Evolutionary conservation across 2,329 filamentous ascomycete species (phyloP).

Genomic region (Aspergillus amoenus): DNA sequence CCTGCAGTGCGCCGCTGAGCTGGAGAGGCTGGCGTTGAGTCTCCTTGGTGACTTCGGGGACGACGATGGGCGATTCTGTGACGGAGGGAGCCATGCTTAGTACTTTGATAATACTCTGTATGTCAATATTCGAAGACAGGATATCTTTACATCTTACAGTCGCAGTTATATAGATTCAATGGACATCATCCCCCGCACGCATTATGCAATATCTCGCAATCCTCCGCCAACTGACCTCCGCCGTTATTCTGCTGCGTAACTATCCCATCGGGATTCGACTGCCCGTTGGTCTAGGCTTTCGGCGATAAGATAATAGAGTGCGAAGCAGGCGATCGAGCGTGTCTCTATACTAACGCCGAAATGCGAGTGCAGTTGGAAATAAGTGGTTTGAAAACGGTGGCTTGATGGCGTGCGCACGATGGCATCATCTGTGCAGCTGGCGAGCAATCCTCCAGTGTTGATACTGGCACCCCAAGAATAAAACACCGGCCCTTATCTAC

Average conservation of each 20-base stretch:
- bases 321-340: no score
- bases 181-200: slow-evolving; percentile 5
- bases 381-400: background rate
- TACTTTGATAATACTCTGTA: background rate
- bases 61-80: slow-evolving; percentile 18
- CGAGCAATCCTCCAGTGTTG: background rate
- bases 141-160: no score
- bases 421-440: slow-evolving; percentile 9
- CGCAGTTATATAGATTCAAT: background rate
- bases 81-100: slow-evolving; percentile 23
- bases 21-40: slow-evolving; percentile 34
- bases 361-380: background rate
- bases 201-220: slow-evolving; percentile 10
- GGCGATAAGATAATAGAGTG: background rate
- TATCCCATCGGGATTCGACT: background rate
- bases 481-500: background rate
- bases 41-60: slow-evolving; percentile 18
- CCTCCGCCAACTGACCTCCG: background rate
- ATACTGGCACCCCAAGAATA: background rate
- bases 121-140: no score
- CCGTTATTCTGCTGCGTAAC: no score
- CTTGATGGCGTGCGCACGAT: slow-evolving; percentile 10
- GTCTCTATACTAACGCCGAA: background rate
- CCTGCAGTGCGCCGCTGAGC: slow-evolving; percentile 42
- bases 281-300: background rate